Evolutionary conservation across 805 yeast species (phyloP).

Genomic region (Saturnispora bothae): DNA sequence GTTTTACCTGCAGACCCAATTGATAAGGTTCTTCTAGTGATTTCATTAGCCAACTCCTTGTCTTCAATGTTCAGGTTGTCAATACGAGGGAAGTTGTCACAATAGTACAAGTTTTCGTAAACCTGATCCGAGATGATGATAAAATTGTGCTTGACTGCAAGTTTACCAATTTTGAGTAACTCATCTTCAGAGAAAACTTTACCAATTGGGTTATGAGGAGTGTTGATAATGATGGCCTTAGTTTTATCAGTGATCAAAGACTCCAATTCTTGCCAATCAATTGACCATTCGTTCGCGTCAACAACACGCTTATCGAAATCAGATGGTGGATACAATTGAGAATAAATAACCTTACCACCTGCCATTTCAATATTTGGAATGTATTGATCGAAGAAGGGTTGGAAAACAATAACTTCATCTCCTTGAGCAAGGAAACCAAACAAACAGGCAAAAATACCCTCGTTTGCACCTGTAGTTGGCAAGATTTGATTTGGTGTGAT

Average conservation of each 20-base stretch:
- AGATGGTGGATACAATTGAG: conserved; percentile 73
- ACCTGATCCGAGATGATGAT: conserved; percentile 88
- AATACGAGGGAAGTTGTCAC: conserved; percentile 58
- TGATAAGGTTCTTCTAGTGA: conserved; percentile 68
- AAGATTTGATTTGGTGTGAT: conserved; percentile 54
- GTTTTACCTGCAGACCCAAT: conserved; percentile 98
- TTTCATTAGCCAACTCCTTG: conserved; percentile 15
- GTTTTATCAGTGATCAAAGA: conserved; percentile 65
- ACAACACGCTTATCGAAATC: conserved; percentile 55
- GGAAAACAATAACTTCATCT: conserved; percentile 93
- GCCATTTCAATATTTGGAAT: conserved; percentile 87
- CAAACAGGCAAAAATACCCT: conserved; percentile 79
- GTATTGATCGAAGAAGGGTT: conserved; percentile 96
- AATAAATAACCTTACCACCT: conserved; percentile 86
- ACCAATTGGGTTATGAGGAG: conserved; percentile 96
- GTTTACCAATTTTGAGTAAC: conserved; percentile 59
- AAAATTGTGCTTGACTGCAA: conserved; percentile 79
- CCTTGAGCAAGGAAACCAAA: conserved; percentile 79
- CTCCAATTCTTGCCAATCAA: conserved; percentile 71
- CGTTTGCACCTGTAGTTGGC: conserved; percentile 95
- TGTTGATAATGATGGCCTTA: conserved; percentile 76
- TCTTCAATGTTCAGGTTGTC: conserved; percentile 70
- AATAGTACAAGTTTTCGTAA: conserved; percentile 79
- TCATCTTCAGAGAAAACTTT: conserved; percentile 76
- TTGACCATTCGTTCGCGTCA: conserved; percentile 76